These are phyloP conservation scores for Bipolaris cookei DNA, from an alignment of 2,329 filamentous ascomycete species.

Conservation along the genomic window DNA sequence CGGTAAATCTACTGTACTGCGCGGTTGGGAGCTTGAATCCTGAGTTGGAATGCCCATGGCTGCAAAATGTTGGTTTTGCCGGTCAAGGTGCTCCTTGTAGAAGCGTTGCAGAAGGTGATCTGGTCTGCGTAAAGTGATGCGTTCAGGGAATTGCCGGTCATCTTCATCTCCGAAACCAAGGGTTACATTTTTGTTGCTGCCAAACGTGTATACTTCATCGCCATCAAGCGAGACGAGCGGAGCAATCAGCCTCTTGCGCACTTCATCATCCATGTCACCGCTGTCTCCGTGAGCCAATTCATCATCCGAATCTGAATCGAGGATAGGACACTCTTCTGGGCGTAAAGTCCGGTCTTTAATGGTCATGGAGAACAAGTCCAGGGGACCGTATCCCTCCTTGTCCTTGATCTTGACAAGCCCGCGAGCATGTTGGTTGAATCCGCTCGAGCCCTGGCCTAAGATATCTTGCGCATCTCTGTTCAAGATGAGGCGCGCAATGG, in stretches of 20 bases:
- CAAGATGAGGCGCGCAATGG: conserved; percentile 81
- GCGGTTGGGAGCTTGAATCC: conserved; percentile 36
- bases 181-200: conserved; percentile 93
- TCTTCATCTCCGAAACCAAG: conserved; percentile 95
- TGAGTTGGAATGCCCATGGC: conserved; percentile 42
- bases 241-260: conserved; percentile 34
- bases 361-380: conserved; percentile 88
- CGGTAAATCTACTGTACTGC: conserved; percentile 66
- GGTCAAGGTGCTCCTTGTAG: conserved; percentile 69
- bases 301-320: conserved; percentile 61
- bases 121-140: conserved; percentile 76
- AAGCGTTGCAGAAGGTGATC: conserved; percentile 77
- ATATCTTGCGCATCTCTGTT: conserved; percentile 75
- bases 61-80: conserved; percentile 50
- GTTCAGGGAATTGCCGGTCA: conserved; percentile 91
- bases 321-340: conserved; percentile 45
- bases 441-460: conserved; percentile 65
- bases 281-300: conserved; percentile 51
- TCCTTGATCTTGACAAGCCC: conserved; percentile 94
- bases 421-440: conserved; percentile 66
- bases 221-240: conserved; percentile 59
- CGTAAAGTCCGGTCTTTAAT: conserved; percentile 76
- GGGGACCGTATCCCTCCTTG: conserved; percentile 89
- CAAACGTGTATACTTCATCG: conserved; percentile 91
- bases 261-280: conserved; percentile 52